Evolutionary conservation across 768 basidiomycete genomes (phyloP), one percentile per base, ranked within the genome.

Genomic region (Phlegmacium glaucopus): DNA sequence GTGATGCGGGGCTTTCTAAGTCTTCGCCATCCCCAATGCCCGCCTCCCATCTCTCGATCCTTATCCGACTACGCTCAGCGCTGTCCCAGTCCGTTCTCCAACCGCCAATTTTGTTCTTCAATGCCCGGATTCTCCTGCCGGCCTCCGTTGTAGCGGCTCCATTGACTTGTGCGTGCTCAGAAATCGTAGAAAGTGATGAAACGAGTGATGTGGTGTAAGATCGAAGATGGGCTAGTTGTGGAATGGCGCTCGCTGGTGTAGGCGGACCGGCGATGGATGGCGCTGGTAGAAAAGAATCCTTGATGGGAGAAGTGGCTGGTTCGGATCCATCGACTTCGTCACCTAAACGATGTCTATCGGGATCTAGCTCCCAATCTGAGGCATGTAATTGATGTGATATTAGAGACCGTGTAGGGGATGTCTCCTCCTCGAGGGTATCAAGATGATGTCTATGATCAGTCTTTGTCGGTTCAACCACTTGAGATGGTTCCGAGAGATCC

Each of bases 161-260:
- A 58, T 91, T 90, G 42, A 92, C 89, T 61, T 94, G 91, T 11
- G 90, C 87, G 50, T 92, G 88, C 58, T 94, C 91, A 18, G 87
- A 90, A 53, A 93, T 80, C 28, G 82, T 79, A 2, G 83, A 77
- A 38, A 94, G 76, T 9, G 89, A 86, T 17, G 83, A 69, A 39
- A 87, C 82, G 43, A 93, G 78, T 8, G 88, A 85, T 8, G 82
- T 64, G 0, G 91, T 94, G 61, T 82, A 77, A 17, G 81, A 76
- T 36, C 90, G 85, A 48, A 93, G 72, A 53, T 87, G 76, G 3
- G 79, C 72, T 41, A 94, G 72, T 48, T 88, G 84, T 2, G 82
- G 75, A 39, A 89, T 73, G 0, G 83, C 73, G 39, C 70, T 71
- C 10, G 79, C 74, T 18, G 84, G 75, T 4, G 87, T 85, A 13